Evolutionary conservation across 768 basidiomycete species (phyloP).

Genomic region (Kwoniella sp.): DNA sequence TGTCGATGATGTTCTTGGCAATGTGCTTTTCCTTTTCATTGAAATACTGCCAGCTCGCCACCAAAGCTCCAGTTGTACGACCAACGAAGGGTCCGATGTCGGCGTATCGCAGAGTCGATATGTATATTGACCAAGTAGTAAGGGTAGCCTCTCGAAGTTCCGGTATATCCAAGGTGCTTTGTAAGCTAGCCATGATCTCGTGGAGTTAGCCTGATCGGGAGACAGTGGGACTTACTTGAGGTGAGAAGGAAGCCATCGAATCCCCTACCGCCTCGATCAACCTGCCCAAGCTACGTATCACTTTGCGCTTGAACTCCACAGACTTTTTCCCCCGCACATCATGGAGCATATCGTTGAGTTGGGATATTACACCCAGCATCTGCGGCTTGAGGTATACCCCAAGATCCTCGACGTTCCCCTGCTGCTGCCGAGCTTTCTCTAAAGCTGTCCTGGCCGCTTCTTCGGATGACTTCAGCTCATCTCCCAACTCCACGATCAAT

Average conservation of each 20-base stretch:
- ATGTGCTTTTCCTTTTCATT: conserved; percentile 55
- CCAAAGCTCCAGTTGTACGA: conserved; percentile 76
- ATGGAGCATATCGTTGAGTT: conserved; percentile 79
- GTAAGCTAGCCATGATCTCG: conserved; percentile 93
- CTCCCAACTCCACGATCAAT: conserved; percentile 72
- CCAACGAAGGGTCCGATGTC: conserved; percentile 83
- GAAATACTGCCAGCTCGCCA: conserved; percentile 70
- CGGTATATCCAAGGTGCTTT: conserved; percentile 73
- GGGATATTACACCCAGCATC: conserved; percentile 77
- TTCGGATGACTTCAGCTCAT: conserved; percentile 58
- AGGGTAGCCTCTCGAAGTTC: conserved; percentile 75
- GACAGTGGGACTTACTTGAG: conserved; percentile 62
- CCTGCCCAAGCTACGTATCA: conserved; percentile 71
- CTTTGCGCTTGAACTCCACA: conserved; percentile 64
- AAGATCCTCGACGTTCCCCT: conserved; percentile 47
- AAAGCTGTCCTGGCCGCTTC: conserved; percentile 52
- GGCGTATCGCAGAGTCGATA: conserved; percentile 60
- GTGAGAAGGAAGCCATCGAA: conserved; percentile 68
- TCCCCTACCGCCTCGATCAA: conserved; percentile 69
- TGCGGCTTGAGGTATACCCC: conserved; percentile 65
- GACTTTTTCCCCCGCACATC: conserved; percentile 75
- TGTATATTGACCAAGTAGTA: conserved; percentile 71
- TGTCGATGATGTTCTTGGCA: conserved; percentile 62
- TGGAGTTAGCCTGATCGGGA: neutral
- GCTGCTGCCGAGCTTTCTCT: conserved; percentile 37